phyloP scores from a whole-genome alignment of 1,284 basidiomycete species.

The Pseudozyma flocculosa region DNA sequence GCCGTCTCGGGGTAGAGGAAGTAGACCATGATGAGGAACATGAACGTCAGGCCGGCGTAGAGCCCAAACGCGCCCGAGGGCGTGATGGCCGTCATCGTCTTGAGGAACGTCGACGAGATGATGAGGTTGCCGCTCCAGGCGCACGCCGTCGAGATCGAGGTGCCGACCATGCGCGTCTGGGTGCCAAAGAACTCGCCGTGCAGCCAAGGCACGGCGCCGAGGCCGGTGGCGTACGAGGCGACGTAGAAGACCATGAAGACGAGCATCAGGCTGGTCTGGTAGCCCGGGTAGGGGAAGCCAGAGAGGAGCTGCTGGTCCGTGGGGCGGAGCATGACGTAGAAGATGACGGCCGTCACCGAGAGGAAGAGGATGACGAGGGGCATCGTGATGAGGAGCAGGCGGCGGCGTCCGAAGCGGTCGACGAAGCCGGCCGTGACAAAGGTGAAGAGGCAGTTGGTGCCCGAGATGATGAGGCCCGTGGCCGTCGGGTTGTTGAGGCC shows the following conservation, averaged over 20 bases:
- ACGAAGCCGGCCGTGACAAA: conserved; percentile 77
- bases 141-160: conserved; percentile 70
- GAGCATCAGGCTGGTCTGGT: conserved; percentile 72
- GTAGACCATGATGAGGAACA: conserved; percentile 71
- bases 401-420: conserved; percentile 73
- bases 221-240: conserved; percentile 69
- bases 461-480: conserved; percentile 53
- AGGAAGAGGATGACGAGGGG: conserved; percentile 77
- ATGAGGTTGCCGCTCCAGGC: conserved; percentile 79
- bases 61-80: conserved; percentile 67
- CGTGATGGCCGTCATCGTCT: conserved; percentile 73
- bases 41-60: conserved; percentile 72
- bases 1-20: conserved; percentile 60
- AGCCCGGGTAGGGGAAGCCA: conserved; percentile 67
- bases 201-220: conserved; percentile 79
- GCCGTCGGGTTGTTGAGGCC: conserved; percentile 58
- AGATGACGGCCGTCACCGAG: conserved; percentile 70
- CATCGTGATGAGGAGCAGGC: conserved; percentile 73
- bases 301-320: conserved; percentile 70
- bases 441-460: conserved; percentile 70
- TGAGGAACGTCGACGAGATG: conserved; percentile 75
- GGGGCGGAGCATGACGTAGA: conserved; percentile 70
- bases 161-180: conserved; percentile 72
- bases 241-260: conserved; percentile 78
- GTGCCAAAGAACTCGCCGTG: conserved; percentile 75